Evolutionary conservation across 805 yeast genomes (phyloP).

Genomic region (Torulaspora maleeae): DNA sequence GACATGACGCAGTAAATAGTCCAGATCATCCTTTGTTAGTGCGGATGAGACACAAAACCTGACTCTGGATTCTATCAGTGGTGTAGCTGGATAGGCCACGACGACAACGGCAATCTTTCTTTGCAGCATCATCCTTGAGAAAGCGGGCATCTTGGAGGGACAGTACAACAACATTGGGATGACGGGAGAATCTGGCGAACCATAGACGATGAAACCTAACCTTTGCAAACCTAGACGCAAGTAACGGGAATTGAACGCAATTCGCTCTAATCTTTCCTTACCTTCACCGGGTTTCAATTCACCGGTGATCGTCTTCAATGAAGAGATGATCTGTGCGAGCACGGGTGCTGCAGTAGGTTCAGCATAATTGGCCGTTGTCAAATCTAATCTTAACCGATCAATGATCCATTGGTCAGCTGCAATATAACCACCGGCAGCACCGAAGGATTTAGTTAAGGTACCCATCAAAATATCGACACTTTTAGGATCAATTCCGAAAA

Average conservation of each 20-base stretch:
- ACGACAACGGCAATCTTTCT: constrained; percentile 88
- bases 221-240: constrained; percentile 84
- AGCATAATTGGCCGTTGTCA: constrained; percentile 69
- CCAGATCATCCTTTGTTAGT: constrained; percentile 90
- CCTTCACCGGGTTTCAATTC: constrained; percentile 91
- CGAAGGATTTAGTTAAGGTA: constrained; percentile 93
- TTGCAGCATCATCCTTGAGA: constrained; percentile 74
- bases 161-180: constrained; percentile 81
- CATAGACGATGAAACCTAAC: constrained; percentile 89
- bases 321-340: constrained; percentile 76
- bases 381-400: constrained; percentile 67
- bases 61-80: constrained; percentile 81
- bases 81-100: constrained; percentile 98
- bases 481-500: constrained; percentile 72
- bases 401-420: constrained; percentile 70
- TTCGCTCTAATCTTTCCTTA: constrained; percentile 78
- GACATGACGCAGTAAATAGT: constrained; percentile 63
- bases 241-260: constrained; percentile 94
- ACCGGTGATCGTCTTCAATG: constrained; percentile 75
- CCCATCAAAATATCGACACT: constrained; percentile 92
- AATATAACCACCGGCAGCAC: constrained; percentile 97
- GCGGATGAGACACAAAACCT: constrained; percentile 91
- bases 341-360: constrained; percentile 93
- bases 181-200: constrained; percentile 95
- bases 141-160: constrained; percentile 93